Percentiles rank a stretch among this genome's conserved stretches.
These are phyloP conservation scores for Lentithecium fluviatile DNA, from an alignment of 495 filamentous ascomycete species.

Conservation along the genomic window DNA sequence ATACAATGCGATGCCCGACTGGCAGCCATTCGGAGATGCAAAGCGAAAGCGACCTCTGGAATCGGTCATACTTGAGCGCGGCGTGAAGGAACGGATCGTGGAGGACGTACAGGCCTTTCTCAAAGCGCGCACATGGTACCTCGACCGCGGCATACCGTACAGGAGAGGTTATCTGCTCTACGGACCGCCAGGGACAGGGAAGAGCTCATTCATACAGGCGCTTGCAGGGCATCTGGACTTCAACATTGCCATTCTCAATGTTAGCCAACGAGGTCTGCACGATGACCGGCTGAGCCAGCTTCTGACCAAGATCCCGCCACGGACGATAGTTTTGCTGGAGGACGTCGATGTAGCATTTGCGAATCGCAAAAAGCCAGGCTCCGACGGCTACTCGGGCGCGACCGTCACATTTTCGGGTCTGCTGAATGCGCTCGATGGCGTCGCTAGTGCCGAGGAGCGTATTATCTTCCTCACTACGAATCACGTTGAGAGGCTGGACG, in stretches of 20 bases:
- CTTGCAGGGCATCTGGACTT: constrained; percentile 90
- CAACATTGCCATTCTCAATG: constrained; percentile 88
- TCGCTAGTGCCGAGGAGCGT: constrained; percentile 92
- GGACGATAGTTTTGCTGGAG: constrained; percentile 84
- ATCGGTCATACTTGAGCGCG: constrained; percentile 82
- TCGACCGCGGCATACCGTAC: constrained; percentile 93
- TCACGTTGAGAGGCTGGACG: constrained; percentile 83
- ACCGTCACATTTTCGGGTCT: constrained; percentile 95
- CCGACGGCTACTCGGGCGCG: constrained; percentile 82
- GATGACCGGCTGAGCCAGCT: constrained; percentile 89
- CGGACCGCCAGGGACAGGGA: constrained; percentile 91
- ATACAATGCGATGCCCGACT: constrained; percentile 77
- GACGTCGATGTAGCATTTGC: constrained; percentile 93
- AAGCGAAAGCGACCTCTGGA: constrained; percentile 82
- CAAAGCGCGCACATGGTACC: constrained; percentile 77
- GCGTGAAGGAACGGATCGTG: constrained; percentile 82
- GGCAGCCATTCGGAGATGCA: constrained; percentile 83
- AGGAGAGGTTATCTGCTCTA: constrained; percentile 90
- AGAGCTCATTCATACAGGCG: constrained; percentile 95
- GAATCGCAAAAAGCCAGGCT: constrained; percentile 68
- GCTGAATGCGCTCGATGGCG: constrained; percentile 89
- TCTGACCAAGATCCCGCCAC: constrained; percentile 79
- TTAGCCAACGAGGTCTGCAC: constrained; percentile 88
- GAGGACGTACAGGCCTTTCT: constrained; percentile 84
- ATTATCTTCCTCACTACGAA: constrained; percentile 96